These are phyloP conservation scores for Kwoniella dendrophila DNA, from an alignment of 768 basidiomycete genomes.

Conservation along the genomic window DNA sequence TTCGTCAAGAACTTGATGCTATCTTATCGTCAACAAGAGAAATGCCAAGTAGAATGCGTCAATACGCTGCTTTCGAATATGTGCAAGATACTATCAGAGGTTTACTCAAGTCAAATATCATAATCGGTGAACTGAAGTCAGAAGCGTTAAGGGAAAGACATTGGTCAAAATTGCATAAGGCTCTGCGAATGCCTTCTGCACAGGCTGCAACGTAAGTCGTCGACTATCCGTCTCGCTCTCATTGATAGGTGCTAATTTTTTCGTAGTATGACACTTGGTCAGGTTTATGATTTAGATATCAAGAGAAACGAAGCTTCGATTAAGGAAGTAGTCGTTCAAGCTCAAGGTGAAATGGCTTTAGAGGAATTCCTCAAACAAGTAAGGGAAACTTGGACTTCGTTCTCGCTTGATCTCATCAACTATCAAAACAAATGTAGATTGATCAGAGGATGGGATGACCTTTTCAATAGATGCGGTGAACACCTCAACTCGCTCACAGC, in stretches of 20 bases:
- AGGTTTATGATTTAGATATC: slow-evolving; percentile 95
- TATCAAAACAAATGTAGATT: slow-evolving; percentile 98
- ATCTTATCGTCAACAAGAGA: slow-evolving; percentile 91
- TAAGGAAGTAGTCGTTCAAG: slow-evolving; percentile 94
- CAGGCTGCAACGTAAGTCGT: slow-evolving; percentile 68
- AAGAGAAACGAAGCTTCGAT: slow-evolving; percentile 88
- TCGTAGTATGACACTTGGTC: slow-evolving; percentile 84
- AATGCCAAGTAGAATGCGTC: slow-evolving; percentile 98
- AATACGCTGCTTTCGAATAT: slow-evolving; percentile 98
- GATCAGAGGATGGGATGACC: slow-evolving; percentile 95
- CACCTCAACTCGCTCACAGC: slow-evolving; percentile 93
- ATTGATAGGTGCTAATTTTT: background rate
- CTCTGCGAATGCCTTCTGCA: slow-evolving; percentile 73
- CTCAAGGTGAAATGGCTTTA: slow-evolving; percentile 95
- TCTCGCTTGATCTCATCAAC: slow-evolving; percentile 92
- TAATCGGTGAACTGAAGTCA: slow-evolving; percentile 93
- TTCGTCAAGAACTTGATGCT: slow-evolving; percentile 91
- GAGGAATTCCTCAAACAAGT: slow-evolving; percentile 96
- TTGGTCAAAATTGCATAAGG: slow-evolving; percentile 97
- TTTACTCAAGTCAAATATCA: slow-evolving; percentile 81
- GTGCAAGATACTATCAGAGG: slow-evolving; percentile 87
- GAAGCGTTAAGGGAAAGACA: slow-evolving; percentile 97
- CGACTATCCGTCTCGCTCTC: background rate
- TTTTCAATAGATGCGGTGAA: slow-evolving; percentile 95
- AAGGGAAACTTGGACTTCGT: slow-evolving; percentile 94